These are phyloP conservation scores for Saccharomyces hybrid DNA, from an alignment of 1,139 yeast genomes.

Conservation along the genomic window DNA sequence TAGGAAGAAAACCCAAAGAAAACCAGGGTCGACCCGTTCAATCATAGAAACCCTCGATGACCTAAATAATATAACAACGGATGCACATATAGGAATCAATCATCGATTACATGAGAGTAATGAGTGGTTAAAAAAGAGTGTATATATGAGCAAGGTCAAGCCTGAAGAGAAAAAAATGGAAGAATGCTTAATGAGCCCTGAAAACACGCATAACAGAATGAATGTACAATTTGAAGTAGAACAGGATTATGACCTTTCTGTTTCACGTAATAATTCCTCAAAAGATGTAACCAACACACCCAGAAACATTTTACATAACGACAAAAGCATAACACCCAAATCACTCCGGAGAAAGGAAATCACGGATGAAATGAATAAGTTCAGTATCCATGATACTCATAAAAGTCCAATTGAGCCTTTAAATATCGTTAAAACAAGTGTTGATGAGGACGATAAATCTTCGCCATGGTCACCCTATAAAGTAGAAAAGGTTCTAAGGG, in stretches of 20 bases:
- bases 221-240: neutral
- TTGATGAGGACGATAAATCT: slow-evolving; percentile 3
- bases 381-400: neutral
- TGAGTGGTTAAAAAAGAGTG: slow-evolving; percentile 17
- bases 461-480: slow-evolving; percentile 27
- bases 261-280: neutral
- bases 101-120: slow-evolving; percentile 13
- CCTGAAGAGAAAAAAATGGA: slow-evolving; percentile 1
- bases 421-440: neutral
- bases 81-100: slow-evolving; percentile 19
- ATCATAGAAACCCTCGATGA: slow-evolving; percentile 27
- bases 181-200: slow-evolving; percentile 13
- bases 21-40: slow-evolving; percentile 28
- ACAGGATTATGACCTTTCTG: neutral
- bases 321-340: slow-evolving; percentile 13
- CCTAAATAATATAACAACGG: slow-evolving; percentile 20
- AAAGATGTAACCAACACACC: slow-evolving; percentile 8
- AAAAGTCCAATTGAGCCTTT: neutral
- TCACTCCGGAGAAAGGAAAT: slow-evolving; percentile 9
- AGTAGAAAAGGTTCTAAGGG: slow-evolving; percentile 16
- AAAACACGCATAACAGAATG: slow-evolving; percentile 10
- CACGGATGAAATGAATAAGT: slow-evolving; percentile 1
- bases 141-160: neutral
- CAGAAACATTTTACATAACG: slow-evolving; percentile 1
- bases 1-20: slow-evolving; percentile 21